Percentiles rank a stretch among this genome's conserved stretches.
Conservation (phyloP, 106 monocot species). For the Dendrobium huoshanense region DNA sequence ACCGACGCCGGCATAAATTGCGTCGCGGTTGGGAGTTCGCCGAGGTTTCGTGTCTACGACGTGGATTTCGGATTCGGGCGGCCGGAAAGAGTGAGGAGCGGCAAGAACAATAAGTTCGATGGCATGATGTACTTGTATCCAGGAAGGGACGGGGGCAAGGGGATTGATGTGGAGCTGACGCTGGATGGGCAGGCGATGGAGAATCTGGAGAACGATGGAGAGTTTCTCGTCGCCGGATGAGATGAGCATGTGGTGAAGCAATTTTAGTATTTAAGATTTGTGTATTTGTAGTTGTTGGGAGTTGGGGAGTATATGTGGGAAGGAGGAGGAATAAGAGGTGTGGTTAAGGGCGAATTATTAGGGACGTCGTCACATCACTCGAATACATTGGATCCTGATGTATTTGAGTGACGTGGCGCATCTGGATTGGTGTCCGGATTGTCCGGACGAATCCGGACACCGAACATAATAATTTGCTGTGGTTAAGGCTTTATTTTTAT, state of each 20-base stretch:
- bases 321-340: too few species aligned
- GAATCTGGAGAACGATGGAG: slow-evolving; percentile 61
- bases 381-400: too few species aligned
- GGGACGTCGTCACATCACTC: too few species aligned
- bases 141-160: slow-evolving; percentile 47
- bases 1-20: slow-evolving; percentile 78
- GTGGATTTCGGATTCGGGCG: slow-evolving; percentile 89
- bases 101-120: slow-evolving; percentile 92
- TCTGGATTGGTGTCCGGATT: too few species aligned
- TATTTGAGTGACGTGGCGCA: too few species aligned
- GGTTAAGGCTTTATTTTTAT: too few species aligned
- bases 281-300: too few species aligned
- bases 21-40: slow-evolving; percentile 89
- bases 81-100: slow-evolving; percentile 87
- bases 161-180: slow-evolving; percentile 86
- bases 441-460: too few species aligned
- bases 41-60: slow-evolving; percentile 81
- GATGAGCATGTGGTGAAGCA: background rate
- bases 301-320: too few species aligned
- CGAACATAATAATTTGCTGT: too few species aligned
- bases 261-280: too few species aligned
- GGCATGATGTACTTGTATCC: slow-evolving; percentile 91
- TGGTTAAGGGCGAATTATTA: too few species aligned
- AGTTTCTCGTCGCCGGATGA: slow-evolving; percentile 30
- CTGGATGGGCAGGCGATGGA: slow-evolving; percentile 65